Conservation (phyloP, 257 asterid species). For the Coffea eugenioides region DNA sequence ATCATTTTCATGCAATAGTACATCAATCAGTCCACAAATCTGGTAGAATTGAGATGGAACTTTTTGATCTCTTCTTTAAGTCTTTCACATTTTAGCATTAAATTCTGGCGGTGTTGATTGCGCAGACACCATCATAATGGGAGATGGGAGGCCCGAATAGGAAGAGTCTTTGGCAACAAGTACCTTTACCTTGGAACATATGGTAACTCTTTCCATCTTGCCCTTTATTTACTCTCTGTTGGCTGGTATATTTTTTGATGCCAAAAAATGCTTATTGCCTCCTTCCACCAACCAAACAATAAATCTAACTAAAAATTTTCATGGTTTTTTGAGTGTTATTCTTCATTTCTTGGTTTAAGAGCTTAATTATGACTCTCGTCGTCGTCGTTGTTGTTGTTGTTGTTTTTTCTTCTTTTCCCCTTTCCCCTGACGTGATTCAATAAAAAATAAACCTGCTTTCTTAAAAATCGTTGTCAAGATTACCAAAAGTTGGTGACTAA, state of each 20-base stretch:
- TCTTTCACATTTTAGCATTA: constrained; percentile 8
- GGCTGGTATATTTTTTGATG: not conserved
- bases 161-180: constrained; percentile 93
- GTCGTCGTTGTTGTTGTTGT: too few relatives aligned
- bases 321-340: not conserved
- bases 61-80: too few relatives aligned
- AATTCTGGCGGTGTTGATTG: constrained; percentile 10
- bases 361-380: too few relatives aligned
- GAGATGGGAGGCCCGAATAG: constrained; percentile 99
- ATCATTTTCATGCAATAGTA: not conserved
- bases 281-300: not conserved
- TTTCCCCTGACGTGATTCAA: not conserved
- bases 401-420: too few relatives aligned
- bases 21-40: not conserved
- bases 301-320: not conserved
- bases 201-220: constrained; percentile 40
- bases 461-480: not conserved
- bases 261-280: not conserved
- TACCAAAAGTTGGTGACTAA: not conserved
- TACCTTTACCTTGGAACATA: constrained; percentile 95
- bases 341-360: not conserved
- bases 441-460: not conserved
- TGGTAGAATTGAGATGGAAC: constrained; percentile 5
- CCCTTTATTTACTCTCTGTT: not conserved
- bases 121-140: constrained; percentile 94